Base-by-base conservation (phyloP, 768 basidiomycete genomes). In the Lepiota brunneoincarnata region DNA sequence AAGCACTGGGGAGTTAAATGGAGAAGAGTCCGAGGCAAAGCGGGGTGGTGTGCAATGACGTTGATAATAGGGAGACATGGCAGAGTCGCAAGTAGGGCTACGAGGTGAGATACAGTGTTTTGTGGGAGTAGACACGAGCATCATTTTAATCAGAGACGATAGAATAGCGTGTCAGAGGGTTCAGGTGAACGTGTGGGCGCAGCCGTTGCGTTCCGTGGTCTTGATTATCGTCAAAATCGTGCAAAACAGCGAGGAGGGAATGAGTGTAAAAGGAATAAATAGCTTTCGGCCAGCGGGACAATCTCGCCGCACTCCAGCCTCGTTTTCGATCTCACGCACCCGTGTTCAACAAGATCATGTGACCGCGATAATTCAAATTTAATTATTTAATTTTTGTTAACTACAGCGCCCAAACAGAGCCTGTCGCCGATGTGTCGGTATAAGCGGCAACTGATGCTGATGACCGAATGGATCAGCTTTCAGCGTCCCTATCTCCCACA, bases 1-100 rank as follows among this genome's bases (percentile, higher is more conserved):
- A 44, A 82, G 74, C 79, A 86, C 80, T 41, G 83, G 79, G 28
- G 81, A 78, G 61, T 80, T 79, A 60, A 73, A 79, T 38, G 75
- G 69, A 31, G 69, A 52, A 28, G 63, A 53, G n/a, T 68, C 64
- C 39, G 64, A 64, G 48, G 53, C 51, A 47, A 59, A 67, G 51
- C 67, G 66, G 45, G 73, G 71, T 11, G 70, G 72, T 9, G 72
- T 72, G 57, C 60, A 72, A 51, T 70, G 69, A 57, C 68, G 67
- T 9, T 62, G 63, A 40, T 70, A 70, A 60, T 64, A 72, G 36
- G 73, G 70, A 45, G 72, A 71, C 58, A 68, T 67, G 54, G 64
- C 63, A 18, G 61, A 55, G 54, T 68, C 63, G 61, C 63, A 63
- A 55, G 69, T 23, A 12, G 57, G 61, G 51, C 62, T 64, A 43